Conservation (phyloP, 148 eudicot species). For the Spergularia marina region DNA sequence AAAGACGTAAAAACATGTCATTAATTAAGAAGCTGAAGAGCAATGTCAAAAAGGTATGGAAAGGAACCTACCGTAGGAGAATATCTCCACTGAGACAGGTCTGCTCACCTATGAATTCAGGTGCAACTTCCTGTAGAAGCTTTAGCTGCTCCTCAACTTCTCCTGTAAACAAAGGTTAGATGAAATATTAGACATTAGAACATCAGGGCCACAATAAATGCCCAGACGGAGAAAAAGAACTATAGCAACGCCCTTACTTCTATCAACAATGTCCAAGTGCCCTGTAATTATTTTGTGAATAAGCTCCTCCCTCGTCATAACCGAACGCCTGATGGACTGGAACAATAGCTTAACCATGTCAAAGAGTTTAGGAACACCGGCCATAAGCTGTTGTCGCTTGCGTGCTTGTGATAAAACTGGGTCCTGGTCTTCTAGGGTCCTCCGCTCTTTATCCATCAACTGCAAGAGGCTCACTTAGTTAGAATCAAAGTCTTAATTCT, state of each 20-base stretch:
- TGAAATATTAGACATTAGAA: background rate
- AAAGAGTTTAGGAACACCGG: slow-evolving; percentile 63
- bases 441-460: slow-evolving; percentile 13
- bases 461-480: background rate
- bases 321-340: slow-evolving; percentile 65
- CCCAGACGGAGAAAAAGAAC: background rate
- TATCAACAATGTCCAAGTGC: slow-evolving; percentile 54
- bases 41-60: background rate
- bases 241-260: slow-evolving; percentile 43
- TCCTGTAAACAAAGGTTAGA: slow-evolving; percentile 36
- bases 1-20: background rate
- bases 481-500: background rate
- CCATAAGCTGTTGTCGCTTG: slow-evolving; percentile 50
- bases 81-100: slow-evolving; percentile 55
- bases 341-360: slow-evolving; percentile 61
- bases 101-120: slow-evolving; percentile 65
- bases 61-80: slow-evolving; percentile 49
- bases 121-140: slow-evolving; percentile 64
- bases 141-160: slow-evolving; percentile 70
- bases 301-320: slow-evolving; percentile 73
- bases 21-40: no score
- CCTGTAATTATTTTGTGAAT: slow-evolving; percentile 49
- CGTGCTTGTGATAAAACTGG: slow-evolving; percentile 50
- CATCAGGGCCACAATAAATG: background rate
- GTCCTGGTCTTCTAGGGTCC: slow-evolving; percentile 9